Percentiles rank a stretch among this genome's conserved stretches.
phyloP scores from a whole-genome alignment of 2,329 filamentous ascomycete genomes.

The Penicillium sp. region DNA sequence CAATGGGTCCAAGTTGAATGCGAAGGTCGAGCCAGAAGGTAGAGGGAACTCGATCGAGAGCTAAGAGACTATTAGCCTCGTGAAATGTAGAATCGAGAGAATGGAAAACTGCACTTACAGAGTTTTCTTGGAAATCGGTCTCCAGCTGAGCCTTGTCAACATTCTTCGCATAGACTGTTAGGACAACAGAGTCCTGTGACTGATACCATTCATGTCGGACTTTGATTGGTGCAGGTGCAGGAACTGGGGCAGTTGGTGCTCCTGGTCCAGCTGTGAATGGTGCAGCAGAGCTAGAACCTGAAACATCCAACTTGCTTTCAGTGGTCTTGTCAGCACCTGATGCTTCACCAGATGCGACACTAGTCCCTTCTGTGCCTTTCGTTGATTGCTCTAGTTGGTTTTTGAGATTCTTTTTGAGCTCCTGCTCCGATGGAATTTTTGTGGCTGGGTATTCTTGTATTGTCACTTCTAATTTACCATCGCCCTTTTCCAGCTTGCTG shows the following conservation, averaged over 20 bases:
- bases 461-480: constrained; percentile 44
- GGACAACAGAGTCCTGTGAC: constrained; percentile 55
- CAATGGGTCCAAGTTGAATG: constrained; percentile 63
- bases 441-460: constrained; percentile 53
- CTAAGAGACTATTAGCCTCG: constrained; percentile 24
- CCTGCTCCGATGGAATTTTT: constrained; percentile 40
- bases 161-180: constrained; percentile 56
- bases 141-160: constrained; percentile 43
- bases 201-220: constrained; percentile 69
- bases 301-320: constrained; percentile 8
- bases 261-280: constrained; percentile 12
- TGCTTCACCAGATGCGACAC: background rate
- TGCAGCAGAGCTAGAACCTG: constrained; percentile 6
- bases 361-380: background rate
- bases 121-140: constrained; percentile 50
- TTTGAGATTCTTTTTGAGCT: constrained; percentile 33
- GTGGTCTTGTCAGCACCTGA: constrained; percentile 4
- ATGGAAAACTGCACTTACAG: constrained; percentile 32
- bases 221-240: constrained; percentile 47
- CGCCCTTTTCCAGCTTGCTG: constrained; percentile 45
- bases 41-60: constrained; percentile 59
- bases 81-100: constrained; percentile 1
- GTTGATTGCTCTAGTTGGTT: constrained; percentile 24
- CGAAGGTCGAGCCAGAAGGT: constrained; percentile 50
- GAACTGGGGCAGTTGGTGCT: constrained; percentile 3